phyloP scores from a whole-genome alignment of 2,329 filamentous ascomycete genomes.

The Beauveria scarabaeidicola region DNA sequence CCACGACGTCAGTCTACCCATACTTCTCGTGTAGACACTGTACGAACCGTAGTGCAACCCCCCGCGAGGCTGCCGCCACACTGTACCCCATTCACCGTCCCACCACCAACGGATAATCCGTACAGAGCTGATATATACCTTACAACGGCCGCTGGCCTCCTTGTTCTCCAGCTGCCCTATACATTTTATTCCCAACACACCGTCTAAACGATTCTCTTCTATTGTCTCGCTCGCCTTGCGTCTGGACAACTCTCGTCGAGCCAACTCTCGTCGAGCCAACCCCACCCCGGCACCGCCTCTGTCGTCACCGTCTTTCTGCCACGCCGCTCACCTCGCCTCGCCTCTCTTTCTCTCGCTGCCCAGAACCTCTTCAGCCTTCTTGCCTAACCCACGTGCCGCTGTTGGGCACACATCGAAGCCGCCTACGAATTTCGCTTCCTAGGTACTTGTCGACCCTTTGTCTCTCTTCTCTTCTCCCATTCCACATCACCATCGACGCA shows the following conservation, averaged over 20 bases:
- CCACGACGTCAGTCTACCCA: not conserved
- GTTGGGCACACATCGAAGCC: not conserved
- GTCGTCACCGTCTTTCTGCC: constrained; percentile 9
- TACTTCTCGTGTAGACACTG: not conserved
- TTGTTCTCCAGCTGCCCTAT: not conserved
- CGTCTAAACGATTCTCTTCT: not conserved
- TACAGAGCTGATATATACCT: not conserved
- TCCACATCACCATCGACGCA: constrained; percentile 6
- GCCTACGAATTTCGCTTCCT: not conserved
- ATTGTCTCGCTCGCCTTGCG: not conserved
- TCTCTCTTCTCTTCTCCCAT: not conserved
- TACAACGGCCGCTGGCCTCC: not conserved
- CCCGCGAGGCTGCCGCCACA: not conserved
- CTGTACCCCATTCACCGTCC: not conserved
- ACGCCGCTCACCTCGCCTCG: not conserved
- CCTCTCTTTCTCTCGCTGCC: not conserved
- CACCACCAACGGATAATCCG: not conserved
- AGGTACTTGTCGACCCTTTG: not conserved
- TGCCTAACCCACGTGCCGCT: constrained; percentile 4
- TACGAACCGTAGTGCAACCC: not conserved
- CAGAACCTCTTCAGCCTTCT: not conserved
- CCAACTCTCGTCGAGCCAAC: not conserved
- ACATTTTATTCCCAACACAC: not conserved
- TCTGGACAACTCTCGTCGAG: not conserved
- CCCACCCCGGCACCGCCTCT: not conserved